Percentiles rank a stretch among this genome's conserved stretches.
phyloP scores from a whole-genome alignment of 1,139 yeast species.

The Meyerozyma guilliermondii region DNA sequence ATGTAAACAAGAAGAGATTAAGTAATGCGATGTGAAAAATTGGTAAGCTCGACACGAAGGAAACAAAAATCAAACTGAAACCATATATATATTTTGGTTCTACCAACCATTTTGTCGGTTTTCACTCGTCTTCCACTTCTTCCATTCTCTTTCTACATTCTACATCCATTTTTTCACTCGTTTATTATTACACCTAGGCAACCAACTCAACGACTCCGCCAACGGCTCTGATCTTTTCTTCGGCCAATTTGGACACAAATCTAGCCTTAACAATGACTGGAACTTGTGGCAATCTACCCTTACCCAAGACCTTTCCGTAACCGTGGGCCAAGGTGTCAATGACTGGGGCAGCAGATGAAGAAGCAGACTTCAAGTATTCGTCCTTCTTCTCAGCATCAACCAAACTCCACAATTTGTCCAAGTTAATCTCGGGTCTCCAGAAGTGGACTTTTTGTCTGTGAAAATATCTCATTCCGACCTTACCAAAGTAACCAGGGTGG shows the following conservation, averaged over 20 bases:
- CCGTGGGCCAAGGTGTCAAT: conserved; percentile 99
- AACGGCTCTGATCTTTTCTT: conserved; percentile 99
- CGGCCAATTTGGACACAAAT: conserved; percentile 98
- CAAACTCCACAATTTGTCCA: conserved; percentile 98
- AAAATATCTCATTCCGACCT: conserved; percentile 99
- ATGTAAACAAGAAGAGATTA: not conserved
- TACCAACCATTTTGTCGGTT: no score
- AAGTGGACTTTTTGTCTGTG: conserved; percentile 93
- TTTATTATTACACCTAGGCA: conserved; percentile 55
- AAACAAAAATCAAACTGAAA: no score
- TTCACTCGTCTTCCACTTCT: not conserved
- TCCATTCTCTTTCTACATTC: no score
- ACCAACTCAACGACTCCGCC: conserved; percentile 99
- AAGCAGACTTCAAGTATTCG: conserved; percentile 81
- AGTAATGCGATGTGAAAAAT: not conserved
- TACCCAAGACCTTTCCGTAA: conserved; percentile 99
- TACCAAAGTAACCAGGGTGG: conserved; percentile 99
- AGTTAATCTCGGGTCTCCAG: conserved; percentile 98
- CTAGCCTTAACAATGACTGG: conserved; percentile 99
- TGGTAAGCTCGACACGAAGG: not conserved
- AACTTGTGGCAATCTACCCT: conserved; percentile 96
- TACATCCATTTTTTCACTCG: not conserved
- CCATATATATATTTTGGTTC: no score
- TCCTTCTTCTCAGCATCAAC: conserved; percentile 94
- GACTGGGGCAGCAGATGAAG: conserved; percentile 94